phyloP scores from a whole-genome alignment of 2,329 filamentous ascomycete genomes.

The Venturia oleaginea region DNA sequence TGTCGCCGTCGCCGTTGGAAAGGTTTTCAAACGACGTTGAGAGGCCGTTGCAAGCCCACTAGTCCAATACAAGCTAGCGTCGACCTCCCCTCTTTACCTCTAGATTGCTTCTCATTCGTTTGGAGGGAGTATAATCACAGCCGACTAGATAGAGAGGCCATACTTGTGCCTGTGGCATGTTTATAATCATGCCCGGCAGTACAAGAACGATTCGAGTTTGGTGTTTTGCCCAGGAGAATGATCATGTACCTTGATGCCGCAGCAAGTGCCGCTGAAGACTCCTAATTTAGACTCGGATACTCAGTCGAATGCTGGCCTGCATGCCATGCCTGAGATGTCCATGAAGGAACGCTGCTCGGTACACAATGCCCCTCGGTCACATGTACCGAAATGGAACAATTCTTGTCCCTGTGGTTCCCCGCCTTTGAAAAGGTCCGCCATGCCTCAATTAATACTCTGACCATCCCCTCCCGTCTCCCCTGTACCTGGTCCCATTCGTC shows the following conservation, averaged over 20 bases:
- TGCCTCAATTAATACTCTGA: not conserved
- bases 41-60: not conserved
- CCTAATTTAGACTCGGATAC: too few species aligned
- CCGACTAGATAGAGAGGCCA: too few species aligned
- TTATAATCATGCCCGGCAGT: too few species aligned
- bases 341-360: not conserved
- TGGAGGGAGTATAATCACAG: not conserved
- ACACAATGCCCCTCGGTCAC: not conserved
- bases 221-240: not conserved
- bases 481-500: not conserved
- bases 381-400: not conserved
- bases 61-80: not conserved
- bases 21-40: not conserved
- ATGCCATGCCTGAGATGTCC: not conserved
- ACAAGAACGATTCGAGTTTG: not conserved
- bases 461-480: not conserved
- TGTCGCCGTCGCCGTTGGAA: not conserved
- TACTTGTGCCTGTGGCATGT: too few species aligned
- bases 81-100: not conserved
- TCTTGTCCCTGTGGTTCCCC: not conserved
- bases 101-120: not conserved
- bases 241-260: not conserved
- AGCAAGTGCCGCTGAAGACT: not conserved
- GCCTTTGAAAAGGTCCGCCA: not conserved
- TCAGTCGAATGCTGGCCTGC: not conserved